These are phyloP conservation scores for Avicennia marina DNA, from an alignment of 257 asterid species.

Conservation along the genomic window DNA sequence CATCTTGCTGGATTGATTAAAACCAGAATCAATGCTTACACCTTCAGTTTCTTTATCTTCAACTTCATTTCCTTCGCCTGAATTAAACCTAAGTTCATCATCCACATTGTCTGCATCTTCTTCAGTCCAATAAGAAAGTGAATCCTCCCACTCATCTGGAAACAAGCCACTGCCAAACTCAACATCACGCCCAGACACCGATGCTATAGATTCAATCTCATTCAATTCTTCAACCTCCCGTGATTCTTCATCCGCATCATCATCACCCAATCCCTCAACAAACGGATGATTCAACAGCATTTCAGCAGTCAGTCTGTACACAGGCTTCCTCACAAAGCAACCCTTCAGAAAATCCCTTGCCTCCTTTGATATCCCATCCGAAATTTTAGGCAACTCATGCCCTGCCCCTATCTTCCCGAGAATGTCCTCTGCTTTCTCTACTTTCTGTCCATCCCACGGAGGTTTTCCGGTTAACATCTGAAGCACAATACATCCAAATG, in stretches of 20 bases:
- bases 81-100: not conserved
- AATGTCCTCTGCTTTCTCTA: slow-evolving; percentile 7
- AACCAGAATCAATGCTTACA: too few species aligned
- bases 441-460: slow-evolving; percentile 17
- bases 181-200: slow-evolving; percentile 1
- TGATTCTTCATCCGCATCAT: not conserved
- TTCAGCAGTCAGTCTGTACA: slow-evolving; percentile 16
- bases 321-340: slow-evolving; percentile 19
- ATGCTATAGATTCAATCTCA: not conserved
- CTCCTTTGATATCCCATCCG: slow-evolving; percentile 10
- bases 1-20: too few species aligned
- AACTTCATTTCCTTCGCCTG: too few species aligned
- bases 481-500: slow-evolving; percentile 29
- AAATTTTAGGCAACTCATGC: slow-evolving; percentile 3
- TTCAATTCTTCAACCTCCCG: not conserved
- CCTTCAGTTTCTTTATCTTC: too few species aligned
- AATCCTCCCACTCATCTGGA: not conserved
- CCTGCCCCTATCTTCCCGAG: slow-evolving; percentile 9
- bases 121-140: not conserved
- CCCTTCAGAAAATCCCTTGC: slow-evolving; percentile 26
- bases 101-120: not conserved
- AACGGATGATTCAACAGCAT: slow-evolving; percentile 36
- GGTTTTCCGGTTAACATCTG: slow-evolving; percentile 31
- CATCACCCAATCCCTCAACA: slow-evolving; percentile 19
- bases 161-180: not conserved